A percentile compares a stretch with the other conserved stretches of the same genome.
Conservation (phyloP, 495 filamentous ascomycete species). For the Neurospora sp. region DNA sequence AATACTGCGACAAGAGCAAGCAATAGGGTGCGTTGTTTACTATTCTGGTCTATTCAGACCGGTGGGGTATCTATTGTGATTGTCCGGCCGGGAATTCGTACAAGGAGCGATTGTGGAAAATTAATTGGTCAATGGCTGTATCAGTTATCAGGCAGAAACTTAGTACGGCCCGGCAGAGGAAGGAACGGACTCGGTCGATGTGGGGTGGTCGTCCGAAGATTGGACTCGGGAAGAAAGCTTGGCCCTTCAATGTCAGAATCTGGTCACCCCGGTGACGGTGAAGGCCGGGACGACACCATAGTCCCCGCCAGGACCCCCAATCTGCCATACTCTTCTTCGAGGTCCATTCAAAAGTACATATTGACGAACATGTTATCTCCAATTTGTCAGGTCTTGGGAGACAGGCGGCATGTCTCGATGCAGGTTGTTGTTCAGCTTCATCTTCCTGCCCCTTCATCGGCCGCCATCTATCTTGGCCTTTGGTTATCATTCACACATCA, state of each 20-base stretch:
- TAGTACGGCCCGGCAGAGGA: neutral
- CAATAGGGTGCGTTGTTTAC: neutral
- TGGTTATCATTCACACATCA: neutral
- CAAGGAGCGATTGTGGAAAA: neutral
- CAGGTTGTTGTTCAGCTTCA: neutral
- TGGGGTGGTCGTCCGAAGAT: neutral
- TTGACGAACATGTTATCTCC: no score
- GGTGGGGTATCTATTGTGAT: neutral
- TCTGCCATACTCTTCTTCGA: no score
- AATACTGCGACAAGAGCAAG: neutral
- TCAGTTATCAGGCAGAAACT: neutral
- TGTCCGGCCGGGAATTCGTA: neutral
- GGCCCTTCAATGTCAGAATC: neutral
- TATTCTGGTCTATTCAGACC: neutral
- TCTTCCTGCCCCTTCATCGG: no score
- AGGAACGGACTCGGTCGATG: neutral
- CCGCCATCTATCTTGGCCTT: no score
- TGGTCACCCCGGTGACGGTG: neutral
- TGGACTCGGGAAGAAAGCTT: neutral
- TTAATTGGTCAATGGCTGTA: neutral
- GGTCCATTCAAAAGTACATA: no score
- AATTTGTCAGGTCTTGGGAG: neutral
- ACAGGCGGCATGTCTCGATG: neutral
- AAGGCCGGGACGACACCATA: neutral
- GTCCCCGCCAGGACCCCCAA: no score